Conservation (phyloP, 306 rosid genomes). For the Prunus campanulata region DNA sequence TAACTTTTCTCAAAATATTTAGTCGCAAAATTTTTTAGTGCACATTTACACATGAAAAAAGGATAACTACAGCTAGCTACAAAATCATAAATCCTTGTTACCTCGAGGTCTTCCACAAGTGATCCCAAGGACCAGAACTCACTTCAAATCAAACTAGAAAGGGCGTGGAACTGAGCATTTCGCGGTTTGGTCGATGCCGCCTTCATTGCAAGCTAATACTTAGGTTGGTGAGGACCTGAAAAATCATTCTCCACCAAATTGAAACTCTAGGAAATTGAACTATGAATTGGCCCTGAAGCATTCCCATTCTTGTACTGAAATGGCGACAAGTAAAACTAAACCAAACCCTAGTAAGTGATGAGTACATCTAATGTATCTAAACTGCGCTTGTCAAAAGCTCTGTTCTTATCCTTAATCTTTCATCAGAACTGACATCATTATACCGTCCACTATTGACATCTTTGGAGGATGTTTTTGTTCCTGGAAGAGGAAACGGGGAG, state of each 20-base stretch:
- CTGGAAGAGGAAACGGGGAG: slow-evolving; percentile 40
- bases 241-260: slow-evolving; percentile 28
- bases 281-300: not conserved
- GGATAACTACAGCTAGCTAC: slow-evolving; percentile 38
- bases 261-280: not conserved
- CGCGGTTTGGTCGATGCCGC: slow-evolving; percentile 8
- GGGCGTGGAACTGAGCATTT: slow-evolving; percentile 19
- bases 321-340: slow-evolving; percentile 1
- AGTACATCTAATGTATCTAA: slow-evolving; percentile 31
- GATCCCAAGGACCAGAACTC: slow-evolving; percentile 10
- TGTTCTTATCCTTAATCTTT: slow-evolving; percentile 44
- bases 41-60: slow-evolving; percentile 20
- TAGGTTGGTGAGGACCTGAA: no score
- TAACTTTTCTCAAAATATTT: slow-evolving; percentile 3
- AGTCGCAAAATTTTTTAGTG: not conserved
- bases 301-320: not conserved
- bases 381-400: slow-evolving; percentile 68
- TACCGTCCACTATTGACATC: slow-evolving; percentile 37
- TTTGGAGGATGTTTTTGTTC: slow-evolving; percentile 44
- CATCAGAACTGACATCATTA: slow-evolving; percentile 52
- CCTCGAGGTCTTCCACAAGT: slow-evolving; percentile 1
- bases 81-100: slow-evolving; percentile 20
- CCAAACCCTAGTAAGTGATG: not conserved
- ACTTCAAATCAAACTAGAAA: not conserved
- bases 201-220: slow-evolving; percentile 30